Evolutionary conservation across 2,329 filamentous ascomycete species (phyloP), one percentile per base, ranked within the genome.

Genomic region (Colletotrichum caudatum): DNA sequence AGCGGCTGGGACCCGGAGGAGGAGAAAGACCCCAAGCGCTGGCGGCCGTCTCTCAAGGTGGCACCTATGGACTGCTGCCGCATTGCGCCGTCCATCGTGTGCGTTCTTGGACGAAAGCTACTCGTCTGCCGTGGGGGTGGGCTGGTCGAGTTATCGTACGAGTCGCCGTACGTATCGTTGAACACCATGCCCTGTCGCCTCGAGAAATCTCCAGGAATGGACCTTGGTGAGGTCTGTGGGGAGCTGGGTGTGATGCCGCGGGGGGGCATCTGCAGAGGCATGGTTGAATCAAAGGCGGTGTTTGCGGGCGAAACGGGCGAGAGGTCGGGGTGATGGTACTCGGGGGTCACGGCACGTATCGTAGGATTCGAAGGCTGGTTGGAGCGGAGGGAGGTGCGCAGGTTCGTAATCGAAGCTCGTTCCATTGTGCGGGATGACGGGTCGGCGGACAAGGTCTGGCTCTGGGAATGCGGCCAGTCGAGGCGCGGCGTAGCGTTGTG

Each of bases 11-110:
- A 87, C 5, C 85, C 82, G 9, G 89, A 86, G 46, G 91, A 91
- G 75, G 92, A 91, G 75, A 94, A 89, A 37, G 92, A 94, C 61
- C 92, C 91, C 54, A 94, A 88, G 63, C 92, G 87, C 76, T 91
- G 88, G 63, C 92, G 87, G 75, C 82, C 85, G 70, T 89, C 87
- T 46, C 78, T 70, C 5, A 79, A 75, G n/a, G 81, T 78, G 16
- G 82, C 77, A 23, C 78, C 79, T 63, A 78, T 71, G 58, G 79
- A 78, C 58, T 87, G 84, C 66, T 84, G 85, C 51, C 88, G 84
- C 78, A 87, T 82, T 46, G 86, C 82, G 54, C 85, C 84, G 75
- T 90, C 88, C 82, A 90, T 84, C 18, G 88, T 90, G 72, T 88
- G 85, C 4, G 88, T 90, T 70, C 88, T 84, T 44, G 87, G 87